These are phyloP conservation scores for Xylaria sp. DNA, from an alignment of 2,329 filamentous ascomycete species.

Conservation along the genomic window DNA sequence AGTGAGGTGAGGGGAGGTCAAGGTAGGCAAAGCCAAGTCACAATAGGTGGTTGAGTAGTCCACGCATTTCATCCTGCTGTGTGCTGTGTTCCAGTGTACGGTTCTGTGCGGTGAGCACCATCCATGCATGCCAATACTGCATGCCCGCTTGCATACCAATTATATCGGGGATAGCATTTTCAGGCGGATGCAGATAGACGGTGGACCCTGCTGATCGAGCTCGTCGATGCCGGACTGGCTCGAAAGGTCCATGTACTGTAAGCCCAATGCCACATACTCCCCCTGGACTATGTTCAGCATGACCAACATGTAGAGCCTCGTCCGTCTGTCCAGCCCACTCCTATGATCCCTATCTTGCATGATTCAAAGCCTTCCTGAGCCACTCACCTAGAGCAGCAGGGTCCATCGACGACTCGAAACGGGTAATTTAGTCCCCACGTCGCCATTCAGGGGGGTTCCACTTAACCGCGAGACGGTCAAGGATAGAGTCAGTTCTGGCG, in stretches of 20 bases:
- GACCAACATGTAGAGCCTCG: conserved; percentile 34
- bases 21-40: neutral
- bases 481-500: conserved; percentile 35
- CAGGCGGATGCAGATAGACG: conserved; percentile 17
- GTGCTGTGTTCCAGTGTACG: neutral
- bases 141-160: conserved; percentile 6
- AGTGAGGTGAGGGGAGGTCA: neutral
- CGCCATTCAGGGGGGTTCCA: conserved; percentile 26
- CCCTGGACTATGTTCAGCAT: conserved; percentile 24
- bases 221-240: conserved; percentile 4
- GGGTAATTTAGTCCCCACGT: conserved; percentile 26
- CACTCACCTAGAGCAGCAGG: conserved; percentile 21
- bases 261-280: conserved; percentile 3
- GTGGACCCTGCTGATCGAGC: conserved; percentile 21
- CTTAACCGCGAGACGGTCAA: conserved; percentile 30
- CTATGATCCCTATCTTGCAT: conserved; percentile 37
- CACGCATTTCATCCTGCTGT: conserved; percentile 25
- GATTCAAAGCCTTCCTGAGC: conserved; percentile 31
- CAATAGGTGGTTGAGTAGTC: conserved; percentile 10
- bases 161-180: conserved; percentile 9
- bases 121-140: conserved; percentile 31
- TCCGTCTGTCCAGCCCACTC: conserved; percentile 27
- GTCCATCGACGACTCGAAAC: conserved; percentile 27
- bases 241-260: conserved; percentile 2
- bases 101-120: conserved; percentile 32